Percentiles rank a stretch among this genome's conserved stretches.
phyloP scores from a whole-genome alignment of 176 grass and related monocot genomes.

The Ananas comosus region DNA sequence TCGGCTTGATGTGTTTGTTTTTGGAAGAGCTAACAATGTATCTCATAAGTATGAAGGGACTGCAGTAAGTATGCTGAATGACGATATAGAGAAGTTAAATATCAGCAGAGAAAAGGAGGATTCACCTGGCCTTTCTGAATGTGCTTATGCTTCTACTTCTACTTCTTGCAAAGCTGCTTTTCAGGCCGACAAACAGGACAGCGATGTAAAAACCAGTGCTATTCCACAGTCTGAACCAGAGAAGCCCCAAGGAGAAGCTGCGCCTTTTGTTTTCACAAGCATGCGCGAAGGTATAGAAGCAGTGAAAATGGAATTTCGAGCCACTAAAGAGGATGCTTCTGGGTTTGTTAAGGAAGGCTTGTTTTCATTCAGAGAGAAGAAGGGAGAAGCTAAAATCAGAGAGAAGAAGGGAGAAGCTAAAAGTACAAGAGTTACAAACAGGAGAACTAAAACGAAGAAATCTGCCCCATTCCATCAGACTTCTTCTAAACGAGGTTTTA shows the following conservation, averaged over 20 bases:
- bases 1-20: constrained; percentile 25
- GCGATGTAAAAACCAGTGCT: neutral
- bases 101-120: constrained; percentile 23
- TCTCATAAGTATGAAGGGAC: constrained; percentile 14
- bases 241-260: constrained; percentile 5
- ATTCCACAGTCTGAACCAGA: constrained; percentile 18
- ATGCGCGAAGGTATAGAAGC: constrained; percentile 13
- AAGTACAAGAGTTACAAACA: constrained; percentile 55
- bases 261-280: constrained; percentile 29
- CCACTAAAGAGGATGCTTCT: constrained; percentile 26
- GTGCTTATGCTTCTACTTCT: neutral
- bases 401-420: constrained; percentile 45
- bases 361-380: constrained; percentile 62
- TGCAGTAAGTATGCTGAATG: constrained; percentile 35
- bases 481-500: constrained; percentile 21
- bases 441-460: constrained; percentile 36
- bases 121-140: constrained; percentile 2
- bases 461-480: constrained; percentile 19
- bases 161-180: neutral
- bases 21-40: constrained; percentile 18
- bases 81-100: constrained; percentile 54
- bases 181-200: neutral
- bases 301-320: constrained; percentile 16
- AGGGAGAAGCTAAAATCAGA: constrained; percentile 42
- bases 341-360: constrained; percentile 42